Conservation (phyloP, 73 alveolate genomes). For the Paramecium primaurelia region DNA sequence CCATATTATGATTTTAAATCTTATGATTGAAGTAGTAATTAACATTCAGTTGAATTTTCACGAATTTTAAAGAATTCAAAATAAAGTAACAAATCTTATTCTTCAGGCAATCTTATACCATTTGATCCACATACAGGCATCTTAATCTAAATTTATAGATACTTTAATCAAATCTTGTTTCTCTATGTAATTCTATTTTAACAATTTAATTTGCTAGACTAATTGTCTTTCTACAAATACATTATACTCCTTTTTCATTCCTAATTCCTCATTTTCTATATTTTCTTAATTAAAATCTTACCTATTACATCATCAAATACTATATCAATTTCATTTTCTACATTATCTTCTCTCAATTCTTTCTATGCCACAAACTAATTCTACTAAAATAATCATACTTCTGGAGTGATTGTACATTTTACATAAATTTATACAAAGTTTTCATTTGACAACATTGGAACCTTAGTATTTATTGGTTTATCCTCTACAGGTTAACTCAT, state of each 20-base stretch:
- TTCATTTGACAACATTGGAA: constrained; percentile 11
- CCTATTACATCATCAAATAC: constrained; percentile 44
- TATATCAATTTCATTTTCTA: constrained; percentile 11
- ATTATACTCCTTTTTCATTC: constrained; percentile 45
- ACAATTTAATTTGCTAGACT: background rate
- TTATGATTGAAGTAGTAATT: background rate
- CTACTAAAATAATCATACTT: background rate
- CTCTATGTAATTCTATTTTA: constrained; percentile 34
- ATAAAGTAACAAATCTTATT: background rate
- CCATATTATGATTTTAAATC: background rate
- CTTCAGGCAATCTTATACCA: constrained; percentile 43
- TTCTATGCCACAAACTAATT: constrained; percentile 14
- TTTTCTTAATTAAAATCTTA: background rate
- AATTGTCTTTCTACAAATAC: constrained; percentile 26
- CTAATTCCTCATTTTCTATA: constrained; percentile 41
- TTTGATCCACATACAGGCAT: constrained; percentile 55
- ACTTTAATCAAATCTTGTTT: constrained; percentile 28
- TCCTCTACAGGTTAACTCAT: background rate
- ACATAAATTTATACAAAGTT: constrained; percentile 8
- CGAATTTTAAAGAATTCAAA: constrained; percentile 12
- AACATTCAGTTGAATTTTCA: constrained; percentile 11
- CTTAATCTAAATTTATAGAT: background rate
- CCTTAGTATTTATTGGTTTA: background rate
- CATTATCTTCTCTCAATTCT: background rate
- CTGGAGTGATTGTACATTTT: constrained; percentile 42